phyloP scores from a whole-genome alignment of 106 monocot species.

The Iris macrosiphon region DNA sequence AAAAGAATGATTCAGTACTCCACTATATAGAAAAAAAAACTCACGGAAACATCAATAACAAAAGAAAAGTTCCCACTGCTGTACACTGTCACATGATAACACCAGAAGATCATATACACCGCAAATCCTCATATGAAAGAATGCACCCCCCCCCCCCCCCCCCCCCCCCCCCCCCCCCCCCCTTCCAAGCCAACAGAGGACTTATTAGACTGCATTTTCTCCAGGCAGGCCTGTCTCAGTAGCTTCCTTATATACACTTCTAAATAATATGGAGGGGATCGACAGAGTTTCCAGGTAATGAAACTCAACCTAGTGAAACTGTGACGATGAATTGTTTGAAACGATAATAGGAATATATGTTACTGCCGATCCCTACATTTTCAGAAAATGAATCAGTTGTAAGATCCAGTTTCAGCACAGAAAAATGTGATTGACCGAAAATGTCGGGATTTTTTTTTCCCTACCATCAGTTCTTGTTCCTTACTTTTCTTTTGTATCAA shows the following conservation, averaged over 20 bases:
- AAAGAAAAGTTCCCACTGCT: conserved; percentile 7
- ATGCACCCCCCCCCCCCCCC: no score
- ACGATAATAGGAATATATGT: no score
- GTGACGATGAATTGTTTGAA: not conserved
- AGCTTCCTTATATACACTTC: conserved; percentile 14
- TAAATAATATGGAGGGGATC: conserved; percentile 7
- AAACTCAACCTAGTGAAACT: not conserved
- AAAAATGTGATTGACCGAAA: no score
- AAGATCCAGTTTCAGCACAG: not conserved
- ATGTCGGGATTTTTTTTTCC: not conserved
- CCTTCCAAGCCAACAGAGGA: not conserved
- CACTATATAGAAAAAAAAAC: not conserved
- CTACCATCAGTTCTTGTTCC: not conserved
- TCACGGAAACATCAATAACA: not conserved
- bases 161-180: not conserved
- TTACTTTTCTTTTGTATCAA: conserved; percentile 50
- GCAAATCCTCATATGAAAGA: no score
- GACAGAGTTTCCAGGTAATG: not conserved
- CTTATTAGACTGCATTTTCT: conserved; percentile 15
- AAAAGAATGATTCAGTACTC: no score
- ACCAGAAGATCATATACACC: no score
- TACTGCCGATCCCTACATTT: no score
- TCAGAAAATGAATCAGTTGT: no score
- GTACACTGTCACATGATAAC: conserved; percentile 11
- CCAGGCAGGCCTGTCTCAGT: not conserved